Conservation (phyloP, 2,329 filamentous ascomycete species). For the Beauveria sp. region DNA sequence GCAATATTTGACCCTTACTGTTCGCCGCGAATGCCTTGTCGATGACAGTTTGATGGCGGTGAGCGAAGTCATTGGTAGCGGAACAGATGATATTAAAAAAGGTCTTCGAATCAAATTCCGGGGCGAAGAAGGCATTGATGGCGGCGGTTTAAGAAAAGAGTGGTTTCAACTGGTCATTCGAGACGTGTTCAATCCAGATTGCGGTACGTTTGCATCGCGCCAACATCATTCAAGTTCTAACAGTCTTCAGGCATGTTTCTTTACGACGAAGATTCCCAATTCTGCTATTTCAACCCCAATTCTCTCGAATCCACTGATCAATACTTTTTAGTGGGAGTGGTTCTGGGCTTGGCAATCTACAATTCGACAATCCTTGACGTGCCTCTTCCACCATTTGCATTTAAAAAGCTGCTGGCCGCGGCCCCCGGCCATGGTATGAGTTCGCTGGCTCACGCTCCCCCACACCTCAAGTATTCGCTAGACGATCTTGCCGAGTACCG, state of each 20-base stretch:
- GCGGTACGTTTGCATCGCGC: constrained; percentile 52
- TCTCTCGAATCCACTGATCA: constrained; percentile 88
- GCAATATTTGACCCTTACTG: constrained; percentile 68
- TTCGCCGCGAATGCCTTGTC: constrained; percentile 77
- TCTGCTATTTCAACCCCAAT: constrained; percentile 89
- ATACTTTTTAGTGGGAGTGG: constrained; percentile 81
- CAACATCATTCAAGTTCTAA: constrained; percentile 9
- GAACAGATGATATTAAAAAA: constrained; percentile 84
- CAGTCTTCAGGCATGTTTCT: constrained; percentile 66
- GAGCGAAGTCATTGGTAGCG: constrained; percentile 73
- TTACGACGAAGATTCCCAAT: constrained; percentile 84
- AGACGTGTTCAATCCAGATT: constrained; percentile 84
- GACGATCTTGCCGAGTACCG: constrained; percentile 79
- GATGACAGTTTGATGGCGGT: constrained; percentile 82
- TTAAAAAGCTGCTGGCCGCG: constrained; percentile 75
- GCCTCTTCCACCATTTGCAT: constrained; percentile 80
- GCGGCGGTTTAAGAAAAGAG: constrained; percentile 82
- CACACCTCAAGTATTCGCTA: constrained; percentile 64
- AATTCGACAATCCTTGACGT: constrained; percentile 91
- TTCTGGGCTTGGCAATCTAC: constrained; percentile 86
- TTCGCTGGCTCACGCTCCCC: constrained; percentile 47
- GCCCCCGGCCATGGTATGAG: constrained; percentile 55
- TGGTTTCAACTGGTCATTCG: constrained; percentile 86
- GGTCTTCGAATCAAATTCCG: constrained; percentile 76
- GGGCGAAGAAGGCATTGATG: constrained; percentile 87